These are phyloP conservation scores for Candida broadrunensis DNA, from an alignment of 805 yeast species.

Conservation along the genomic window DNA sequence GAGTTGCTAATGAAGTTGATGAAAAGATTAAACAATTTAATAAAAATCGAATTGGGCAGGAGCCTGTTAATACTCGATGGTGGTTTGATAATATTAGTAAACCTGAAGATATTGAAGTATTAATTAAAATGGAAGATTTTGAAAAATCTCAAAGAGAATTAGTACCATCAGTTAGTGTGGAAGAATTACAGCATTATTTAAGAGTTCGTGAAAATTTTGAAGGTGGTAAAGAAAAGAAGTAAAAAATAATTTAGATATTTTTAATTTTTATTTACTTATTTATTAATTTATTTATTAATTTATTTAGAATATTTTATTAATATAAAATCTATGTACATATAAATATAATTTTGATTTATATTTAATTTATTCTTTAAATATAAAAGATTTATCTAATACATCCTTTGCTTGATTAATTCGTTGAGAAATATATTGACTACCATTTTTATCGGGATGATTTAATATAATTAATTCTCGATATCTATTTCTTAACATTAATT, in stretches of 20 bases:
- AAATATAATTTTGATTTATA: not conserved
- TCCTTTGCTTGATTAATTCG: constrained; percentile 44
- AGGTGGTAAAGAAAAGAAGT: constrained; percentile 47
- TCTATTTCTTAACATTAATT: constrained; percentile 26
- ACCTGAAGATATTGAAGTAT: constrained; percentile 61
- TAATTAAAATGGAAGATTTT: constrained; percentile 72
- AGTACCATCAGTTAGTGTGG: constrained; percentile 82
- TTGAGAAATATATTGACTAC: constrained; percentile 39
- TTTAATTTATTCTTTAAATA: constrained; percentile 19
- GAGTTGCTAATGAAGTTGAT: constrained; percentile 79
- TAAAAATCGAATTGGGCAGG: constrained; percentile 26
- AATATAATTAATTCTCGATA: constrained; percentile 37
- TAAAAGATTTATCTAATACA: constrained; percentile 36
- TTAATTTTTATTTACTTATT: too few relatives aligned
- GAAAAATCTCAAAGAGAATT: constrained; percentile 69
- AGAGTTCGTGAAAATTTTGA: constrained; percentile 80
- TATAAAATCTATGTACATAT: too few relatives aligned
- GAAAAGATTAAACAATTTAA: constrained; percentile 55
- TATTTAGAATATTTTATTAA: too few relatives aligned
- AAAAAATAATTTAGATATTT: not conserved
- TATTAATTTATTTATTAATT: too few relatives aligned
- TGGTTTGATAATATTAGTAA: constrained; percentile 88
- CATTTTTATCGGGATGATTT: constrained; percentile 43
- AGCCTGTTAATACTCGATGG: constrained; percentile 64
- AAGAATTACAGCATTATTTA: constrained; percentile 80